Percentiles rank a stretch among this genome's conserved stretches.
phyloP scores from a whole-genome alignment of 2,329 filamentous ascomycete genomes.

The Cryphonectria naterciae region DNA sequence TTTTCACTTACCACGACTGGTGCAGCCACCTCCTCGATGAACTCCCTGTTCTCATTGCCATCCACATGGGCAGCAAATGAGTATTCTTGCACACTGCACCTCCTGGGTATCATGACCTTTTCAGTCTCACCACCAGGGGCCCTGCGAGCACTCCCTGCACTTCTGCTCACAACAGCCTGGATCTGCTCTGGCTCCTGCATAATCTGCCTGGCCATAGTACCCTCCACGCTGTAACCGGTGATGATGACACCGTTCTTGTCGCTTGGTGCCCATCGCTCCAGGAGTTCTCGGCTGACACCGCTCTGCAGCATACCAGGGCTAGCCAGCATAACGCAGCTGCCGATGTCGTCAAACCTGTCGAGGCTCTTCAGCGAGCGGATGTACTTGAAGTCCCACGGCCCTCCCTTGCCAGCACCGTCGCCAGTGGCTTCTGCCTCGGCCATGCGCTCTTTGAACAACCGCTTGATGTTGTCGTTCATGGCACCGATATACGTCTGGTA shows the following conservation, averaged over 20 bases:
- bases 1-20: constrained; percentile 80
- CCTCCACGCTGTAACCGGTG: constrained; percentile 97
- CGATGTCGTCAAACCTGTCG: constrained; percentile 94
- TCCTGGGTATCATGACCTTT: constrained; percentile 85
- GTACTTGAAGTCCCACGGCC: constrained; percentile 96
- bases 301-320: constrained; percentile 98
- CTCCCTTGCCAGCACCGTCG: constrained; percentile 74
- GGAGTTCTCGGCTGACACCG: constrained; percentile 86
- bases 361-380: constrained; percentile 90
- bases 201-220: constrained; percentile 96
- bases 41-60: constrained; percentile 92
- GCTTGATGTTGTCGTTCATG: constrained; percentile 99
- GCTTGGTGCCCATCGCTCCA: constrained; percentile 95
- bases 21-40: constrained; percentile 91
- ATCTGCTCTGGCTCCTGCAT: constrained; percentile 95
- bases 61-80: constrained; percentile 98
- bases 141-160: constrained; percentile 65
- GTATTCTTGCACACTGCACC: constrained; percentile 92
- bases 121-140: constrained; percentile 73
- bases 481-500: constrained; percentile 98
- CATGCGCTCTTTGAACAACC: constrained; percentile 90
- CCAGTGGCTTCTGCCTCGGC: constrained; percentile 84
- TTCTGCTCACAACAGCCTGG: constrained; percentile 86
- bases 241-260: constrained; percentile 98
- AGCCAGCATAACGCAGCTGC: constrained; percentile 94